A percentile compares a stretch with the other conserved stretches of the same genome.
Conservation (phyloP, 179 eudicot genomes). For the Drosera spatulata region DNA sequence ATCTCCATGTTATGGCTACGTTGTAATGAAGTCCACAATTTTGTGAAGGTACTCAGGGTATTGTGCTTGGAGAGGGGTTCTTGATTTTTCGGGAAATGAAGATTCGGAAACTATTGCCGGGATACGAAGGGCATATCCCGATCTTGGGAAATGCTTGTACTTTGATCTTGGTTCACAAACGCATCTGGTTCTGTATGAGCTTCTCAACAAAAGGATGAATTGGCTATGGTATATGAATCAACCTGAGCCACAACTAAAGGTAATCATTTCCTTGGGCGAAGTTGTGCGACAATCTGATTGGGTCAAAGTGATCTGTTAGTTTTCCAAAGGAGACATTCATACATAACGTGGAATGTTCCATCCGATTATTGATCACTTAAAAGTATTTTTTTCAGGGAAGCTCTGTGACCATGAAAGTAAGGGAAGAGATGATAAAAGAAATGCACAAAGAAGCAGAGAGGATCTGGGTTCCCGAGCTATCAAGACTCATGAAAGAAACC, state of each 20-base stretch:
- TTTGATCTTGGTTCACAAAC: conserved; percentile 43
- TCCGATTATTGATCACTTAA: neutral
- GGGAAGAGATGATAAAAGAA: conserved; percentile 36
- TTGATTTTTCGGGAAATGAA: conserved; percentile 37
- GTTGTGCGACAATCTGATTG: neutral
- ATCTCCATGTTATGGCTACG: no score
- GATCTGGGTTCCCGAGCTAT: conserved; percentile 51
- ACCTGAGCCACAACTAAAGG: conserved; percentile 69
- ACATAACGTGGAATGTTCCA: no score
- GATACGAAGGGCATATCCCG: conserved; percentile 44
- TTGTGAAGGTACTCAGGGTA: conserved; percentile 65
- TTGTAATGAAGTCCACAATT: no score
- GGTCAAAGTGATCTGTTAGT: neutral
- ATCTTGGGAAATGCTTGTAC: conserved; percentile 73
- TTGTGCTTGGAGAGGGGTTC: conserved; percentile 92
- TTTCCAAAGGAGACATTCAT: no score
- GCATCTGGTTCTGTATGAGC: conserved; percentile 67
- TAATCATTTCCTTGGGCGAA: conserved; percentile 2
- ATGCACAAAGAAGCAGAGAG: conserved; percentile 55
- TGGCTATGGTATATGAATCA: conserved; percentile 89
- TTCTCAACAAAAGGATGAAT: conserved; percentile 53
- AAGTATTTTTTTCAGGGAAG: conserved; percentile 29
- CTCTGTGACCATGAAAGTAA: conserved; percentile 65
- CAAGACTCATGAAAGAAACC: conserved; percentile 42
- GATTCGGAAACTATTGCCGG: conserved; percentile 34